phyloP scores from a whole-genome alignment of 208 protist species.

The Leishmania lainsoni region DNA sequence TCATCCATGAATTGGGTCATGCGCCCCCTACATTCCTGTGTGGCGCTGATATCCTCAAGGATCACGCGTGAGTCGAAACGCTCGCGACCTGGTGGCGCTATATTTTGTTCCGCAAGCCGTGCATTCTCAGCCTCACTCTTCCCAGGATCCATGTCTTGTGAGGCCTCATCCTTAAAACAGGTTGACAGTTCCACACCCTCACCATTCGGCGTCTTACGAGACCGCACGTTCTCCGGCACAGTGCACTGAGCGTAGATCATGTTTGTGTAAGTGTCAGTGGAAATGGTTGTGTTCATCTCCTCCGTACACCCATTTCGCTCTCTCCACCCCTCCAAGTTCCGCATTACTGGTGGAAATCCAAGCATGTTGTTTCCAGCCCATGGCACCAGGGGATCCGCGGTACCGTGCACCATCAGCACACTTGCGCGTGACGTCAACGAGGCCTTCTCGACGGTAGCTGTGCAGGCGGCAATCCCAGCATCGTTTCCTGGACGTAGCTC shows the following conservation, averaged over 20 bases:
- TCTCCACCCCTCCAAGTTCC: slow-evolving; percentile 54
- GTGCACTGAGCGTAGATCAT: slow-evolving; percentile 48
- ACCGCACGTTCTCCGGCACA: neutral
- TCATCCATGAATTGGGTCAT: neutral
- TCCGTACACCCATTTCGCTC: slow-evolving; percentile 41
- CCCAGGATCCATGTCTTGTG: neutral
- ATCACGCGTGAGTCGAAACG: neutral
- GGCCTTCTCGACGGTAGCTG: slow-evolving; percentile 17
- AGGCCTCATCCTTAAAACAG: neutral
- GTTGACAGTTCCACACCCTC: neutral
- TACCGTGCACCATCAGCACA: slow-evolving; percentile 80
- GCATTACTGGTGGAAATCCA: slow-evolving; percentile 49
- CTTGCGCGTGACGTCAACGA: slow-evolving; percentile 27
- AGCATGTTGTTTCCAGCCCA: slow-evolving; percentile 53
- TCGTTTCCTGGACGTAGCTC: slow-evolving; percentile 62
- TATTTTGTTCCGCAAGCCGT: too few relatives aligned
- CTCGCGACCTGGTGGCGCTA: neutral
- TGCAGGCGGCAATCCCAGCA: slow-evolving; percentile 49
- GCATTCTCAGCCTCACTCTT: neutral
- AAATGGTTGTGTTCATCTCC: slow-evolving; percentile 37
- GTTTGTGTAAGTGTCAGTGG: slow-evolving; percentile 48
- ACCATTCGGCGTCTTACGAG: neutral
- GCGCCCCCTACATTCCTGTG: neutral
- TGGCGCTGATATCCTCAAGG: neutral
- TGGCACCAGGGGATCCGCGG: slow-evolving; percentile 62